These are phyloP conservation scores for Torulaspora globosa DNA, from an alignment of 1,139 yeast genomes.

Conservation along the genomic window DNA sequence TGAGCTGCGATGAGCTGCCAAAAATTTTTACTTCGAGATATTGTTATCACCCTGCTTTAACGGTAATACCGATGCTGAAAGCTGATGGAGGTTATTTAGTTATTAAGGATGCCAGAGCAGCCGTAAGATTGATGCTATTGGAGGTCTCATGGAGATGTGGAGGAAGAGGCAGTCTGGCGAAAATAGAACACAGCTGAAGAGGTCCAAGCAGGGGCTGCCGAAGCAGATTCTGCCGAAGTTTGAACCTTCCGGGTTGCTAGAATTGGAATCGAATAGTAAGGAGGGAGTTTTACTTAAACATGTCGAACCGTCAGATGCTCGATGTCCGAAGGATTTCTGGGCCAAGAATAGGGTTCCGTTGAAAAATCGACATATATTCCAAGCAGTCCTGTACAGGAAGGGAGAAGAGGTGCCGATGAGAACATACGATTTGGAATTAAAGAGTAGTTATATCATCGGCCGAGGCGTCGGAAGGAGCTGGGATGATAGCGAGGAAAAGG, in stretches of 20 bases:
- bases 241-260: slow-evolving; percentile 46
- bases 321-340: slow-evolving; percentile 34
- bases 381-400: slow-evolving; percentile 24
- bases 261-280: slow-evolving; percentile 43
- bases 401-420: slow-evolving; percentile 21
- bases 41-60: background rate
- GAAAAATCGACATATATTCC: slow-evolving; percentile 30
- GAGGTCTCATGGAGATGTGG: slow-evolving; percentile 1
- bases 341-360: slow-evolving; percentile 28
- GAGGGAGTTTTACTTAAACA: slow-evolving; percentile 44
- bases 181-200: background rate
- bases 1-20: slow-evolving; percentile 22
- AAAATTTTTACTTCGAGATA: slow-evolving; percentile 13
- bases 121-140: background rate
- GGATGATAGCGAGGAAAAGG: slow-evolving; percentile 25
- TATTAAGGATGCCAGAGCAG: background rate
- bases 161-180: slow-evolving; percentile 1
- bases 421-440: slow-evolving; percentile 35
- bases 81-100: background rate
- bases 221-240: slow-evolving; percentile 33
- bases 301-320: slow-evolving; percentile 44
- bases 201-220: slow-evolving; percentile 2
- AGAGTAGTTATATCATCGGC: slow-evolving; percentile 44
- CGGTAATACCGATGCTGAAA: background rate
- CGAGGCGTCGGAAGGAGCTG: slow-evolving; percentile 28